Evolutionary conservation across 192 early-diverging fungal genomes (phyloP).

Genomic region (Rhizophagus prolifer): DNA sequence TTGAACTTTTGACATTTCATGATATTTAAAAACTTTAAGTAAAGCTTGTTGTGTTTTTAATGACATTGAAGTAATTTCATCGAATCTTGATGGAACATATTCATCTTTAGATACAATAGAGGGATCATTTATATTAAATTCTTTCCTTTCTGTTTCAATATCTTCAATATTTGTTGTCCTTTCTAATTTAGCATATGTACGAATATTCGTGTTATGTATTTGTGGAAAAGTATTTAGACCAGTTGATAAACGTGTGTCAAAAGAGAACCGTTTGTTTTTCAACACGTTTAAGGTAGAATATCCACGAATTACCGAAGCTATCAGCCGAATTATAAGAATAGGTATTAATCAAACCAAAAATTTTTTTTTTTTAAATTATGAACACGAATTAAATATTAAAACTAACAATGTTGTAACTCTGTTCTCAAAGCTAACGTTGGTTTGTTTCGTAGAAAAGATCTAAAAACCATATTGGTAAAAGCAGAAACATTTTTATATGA

Average conservation of each 20-base stretch:
- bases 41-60: constrained; percentile 59
- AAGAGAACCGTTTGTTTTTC: background rate
- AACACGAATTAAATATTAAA: background rate
- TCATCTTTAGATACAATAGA: constrained; percentile 28
- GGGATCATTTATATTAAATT: background rate
- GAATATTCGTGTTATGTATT: background rate
- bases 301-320: background rate
- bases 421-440: background rate
- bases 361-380: background rate
- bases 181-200: background rate
- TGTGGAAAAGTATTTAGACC: background rate
- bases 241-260: background rate
- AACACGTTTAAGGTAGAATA: background rate
- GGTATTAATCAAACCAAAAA: background rate
- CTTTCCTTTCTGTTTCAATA: background rate
- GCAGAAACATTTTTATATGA: background rate
- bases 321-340: background rate
- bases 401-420: background rate
- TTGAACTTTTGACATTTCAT: constrained; percentile 83
- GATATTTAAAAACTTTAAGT: constrained; percentile 66
- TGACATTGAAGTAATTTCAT: constrained; percentile 43
- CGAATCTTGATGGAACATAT: constrained; percentile 56
- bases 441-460: background rate
- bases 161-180: background rate
- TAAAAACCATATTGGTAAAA: background rate